A percentile compares a stretch with the other conserved stretches of the same genome.
These are phyloP conservation scores for Xerocomus amazonicus DNA, from an alignment of 1,284 basidiomycete species.

Conservation along the genomic window DNA sequence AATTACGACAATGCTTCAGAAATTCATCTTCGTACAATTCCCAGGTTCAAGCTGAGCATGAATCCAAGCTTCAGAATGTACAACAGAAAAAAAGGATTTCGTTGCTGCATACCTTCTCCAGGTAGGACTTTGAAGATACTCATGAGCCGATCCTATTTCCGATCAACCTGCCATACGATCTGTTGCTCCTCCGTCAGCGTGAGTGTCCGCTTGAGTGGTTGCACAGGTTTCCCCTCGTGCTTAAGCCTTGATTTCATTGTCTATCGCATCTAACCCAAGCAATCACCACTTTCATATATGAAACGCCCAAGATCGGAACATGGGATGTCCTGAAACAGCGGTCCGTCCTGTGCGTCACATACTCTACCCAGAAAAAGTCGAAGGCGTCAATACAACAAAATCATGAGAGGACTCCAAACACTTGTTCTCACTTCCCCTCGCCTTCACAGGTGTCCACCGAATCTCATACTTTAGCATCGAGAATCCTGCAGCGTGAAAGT, in stretches of 20 bases:
- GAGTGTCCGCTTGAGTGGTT: constrained; percentile 41
- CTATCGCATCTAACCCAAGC: constrained; percentile 39
- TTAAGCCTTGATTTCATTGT: constrained; percentile 41
- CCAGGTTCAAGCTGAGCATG: too few relatives aligned
- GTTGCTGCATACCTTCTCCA: too few relatives aligned
- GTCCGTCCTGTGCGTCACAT: constrained; percentile 69
- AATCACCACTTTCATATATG: constrained; percentile 22
- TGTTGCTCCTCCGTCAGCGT: constrained; percentile 46
- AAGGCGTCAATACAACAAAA: too few relatives aligned
- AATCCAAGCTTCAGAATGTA: too few relatives aligned
- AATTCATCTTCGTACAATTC: too few relatives aligned
- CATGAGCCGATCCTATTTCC: constrained; percentile 47
- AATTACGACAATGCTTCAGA: too few relatives aligned
- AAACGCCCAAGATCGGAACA: constrained; percentile 20
- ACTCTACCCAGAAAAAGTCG: constrained; percentile 42
- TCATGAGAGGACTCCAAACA: too few relatives aligned
- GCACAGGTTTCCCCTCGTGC: constrained; percentile 35
- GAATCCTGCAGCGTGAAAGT: constrained; percentile 51
- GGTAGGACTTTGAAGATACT: constrained; percentile 31
- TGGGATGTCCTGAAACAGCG: constrained; percentile 46
- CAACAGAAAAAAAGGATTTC: too few relatives aligned
- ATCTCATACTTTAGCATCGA: constrained; percentile 68
- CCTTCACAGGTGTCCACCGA: constrained; percentile 62
- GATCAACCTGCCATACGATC: constrained; percentile 55
- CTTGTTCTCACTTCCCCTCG: too few relatives aligned